Evolutionary conservation across 805 yeast species (phyloP), one percentile per base, ranked within the genome.

Genomic region (Wickerhamomyces alni): DNA sequence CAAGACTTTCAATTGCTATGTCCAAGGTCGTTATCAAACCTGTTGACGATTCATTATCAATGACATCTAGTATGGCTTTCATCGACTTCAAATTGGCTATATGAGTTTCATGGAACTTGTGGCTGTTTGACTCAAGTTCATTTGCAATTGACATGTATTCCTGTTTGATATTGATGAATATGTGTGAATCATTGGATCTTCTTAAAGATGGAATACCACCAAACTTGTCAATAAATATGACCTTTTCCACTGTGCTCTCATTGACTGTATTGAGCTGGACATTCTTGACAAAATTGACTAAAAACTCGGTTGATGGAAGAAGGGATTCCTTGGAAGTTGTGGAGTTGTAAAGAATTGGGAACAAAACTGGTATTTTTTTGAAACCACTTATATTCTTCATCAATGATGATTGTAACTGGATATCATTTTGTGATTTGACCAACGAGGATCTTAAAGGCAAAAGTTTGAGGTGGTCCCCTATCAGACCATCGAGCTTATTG

Each of bases 141-240:
- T 19, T n/a, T 8, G 66, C 55, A 16, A 87, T 79, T 35, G 74
- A 81, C 1, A 76, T 69, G 49, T 71, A 82, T 54, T 91, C 99
- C 61, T 91, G 97, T 10, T 77, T 72, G 29, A 91, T 61, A 54
- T 93, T 91, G 42, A 91, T 80, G 43, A 83, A 82, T 1, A 93
- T 94, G 59, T 93, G 99, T 15, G 95, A 75, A 4, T 88, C 78
- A 41, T 80, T 77, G 42, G 78, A 74, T 42, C 98, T 70, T 55
- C 87, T 96, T 18, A 79, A 66, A 1, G 94, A 83, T 0, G 98
- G 98, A 7, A 87, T 82, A 0, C 99, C 99, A 2, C 99, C 99
- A 16, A 73, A 57, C 1, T 80, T 75, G 51, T 88, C 97, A 24
- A 93, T 66, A 45, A 81, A 78, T 8, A 91, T 75, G 22, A 91